Evolutionary conservation across 2,329 filamentous ascomycete genomes (phyloP), one percentile per base, ranked within the genome.

Genomic region (Cercospora citrullina): DNA sequence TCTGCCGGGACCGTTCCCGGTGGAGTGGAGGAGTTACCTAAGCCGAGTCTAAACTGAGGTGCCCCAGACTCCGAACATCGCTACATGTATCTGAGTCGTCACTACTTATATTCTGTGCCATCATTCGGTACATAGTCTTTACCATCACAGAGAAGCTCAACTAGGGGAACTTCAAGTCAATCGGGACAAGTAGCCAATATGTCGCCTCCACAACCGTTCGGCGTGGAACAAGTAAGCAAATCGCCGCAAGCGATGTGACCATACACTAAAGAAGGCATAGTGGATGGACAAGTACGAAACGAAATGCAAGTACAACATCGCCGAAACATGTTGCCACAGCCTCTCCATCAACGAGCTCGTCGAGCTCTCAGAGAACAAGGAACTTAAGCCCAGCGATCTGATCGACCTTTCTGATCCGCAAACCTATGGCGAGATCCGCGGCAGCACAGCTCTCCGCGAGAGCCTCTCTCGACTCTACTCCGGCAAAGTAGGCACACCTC

Each of bases 281-380:
- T 87, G 85, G 85, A 86, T 87, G 84, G 84, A 87, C 75, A 78
- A 81, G 64, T 81, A 86, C 73, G 84, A 87, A 71, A 81, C 79
- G 1, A 80, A 79, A 30, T 82, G 82, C 69, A 86, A 85, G 67
- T 85, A 85, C 77, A 94, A 96, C 78, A 86, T 94, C 60, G 90
- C 91, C 66, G 91, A 94, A 79, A 94, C 91, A 0, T 94, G 91
- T 76, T 90, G 87, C 65, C 87, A 90, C 2, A 92, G 90, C 3
- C 83, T 94, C 23, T 93, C 91, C 0, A 81, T 94, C 67, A 84
- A 90, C 26, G 87, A 93, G 59, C 83, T 94, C 3, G 80, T 84
- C 9, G 79, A 79, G 0, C 79, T 94, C 28, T 88, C 84, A 18
- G 85, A 86, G 55, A 85, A 88, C 72, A 84, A 86, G 61, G 74